These are phyloP conservation scores for Craspedostauros australis DNA, from an alignment of 108 stramenopile genomes.

Conservation along the genomic window DNA sequence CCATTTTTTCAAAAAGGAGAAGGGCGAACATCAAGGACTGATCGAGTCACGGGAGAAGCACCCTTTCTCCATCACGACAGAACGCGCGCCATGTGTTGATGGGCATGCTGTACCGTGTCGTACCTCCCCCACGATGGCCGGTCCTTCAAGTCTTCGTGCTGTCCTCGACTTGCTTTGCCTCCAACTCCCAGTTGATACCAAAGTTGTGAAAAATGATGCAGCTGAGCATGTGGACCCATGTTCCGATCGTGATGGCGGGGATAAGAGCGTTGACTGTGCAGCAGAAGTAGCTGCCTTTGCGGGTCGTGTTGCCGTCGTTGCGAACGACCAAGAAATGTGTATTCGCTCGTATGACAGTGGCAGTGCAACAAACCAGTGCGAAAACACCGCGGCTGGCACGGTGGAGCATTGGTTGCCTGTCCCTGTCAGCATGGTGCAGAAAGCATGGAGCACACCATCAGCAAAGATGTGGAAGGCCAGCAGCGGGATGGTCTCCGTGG, in stretches of 20 bases:
- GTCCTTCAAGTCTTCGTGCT: no score
- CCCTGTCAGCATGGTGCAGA: constrained; percentile 57
- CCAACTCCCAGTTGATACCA: constrained; percentile 6
- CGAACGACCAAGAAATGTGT: constrained; percentile 33
- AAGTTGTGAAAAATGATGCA: constrained; percentile 6
- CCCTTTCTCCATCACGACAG: no score
- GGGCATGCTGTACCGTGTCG: no score
- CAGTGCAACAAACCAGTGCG: constrained; percentile 58
- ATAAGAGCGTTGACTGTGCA: constrained; percentile 42
- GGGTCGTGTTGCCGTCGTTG: constrained; percentile 17
- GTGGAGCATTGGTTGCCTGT: constrained; percentile 45
- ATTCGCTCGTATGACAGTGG: constrained; percentile 53
- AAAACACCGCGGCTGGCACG: constrained; percentile 47
- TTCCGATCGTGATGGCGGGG: constrained; percentile 26
- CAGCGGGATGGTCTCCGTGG: constrained; percentile 44
- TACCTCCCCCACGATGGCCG: no score
- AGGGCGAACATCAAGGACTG: no score
- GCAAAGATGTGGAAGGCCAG: constrained; percentile 54
- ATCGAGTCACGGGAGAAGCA: no score
- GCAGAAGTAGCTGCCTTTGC: constrained; percentile 24
- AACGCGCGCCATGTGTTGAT: no score
- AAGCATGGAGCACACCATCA: constrained; percentile 53
- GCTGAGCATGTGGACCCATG: constrained; percentile 33
- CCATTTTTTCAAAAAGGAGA: no score
- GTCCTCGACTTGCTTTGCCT: no score